Conservation (phyloP, 805 yeast species). For the Candida ascalaphidarum region DNA sequence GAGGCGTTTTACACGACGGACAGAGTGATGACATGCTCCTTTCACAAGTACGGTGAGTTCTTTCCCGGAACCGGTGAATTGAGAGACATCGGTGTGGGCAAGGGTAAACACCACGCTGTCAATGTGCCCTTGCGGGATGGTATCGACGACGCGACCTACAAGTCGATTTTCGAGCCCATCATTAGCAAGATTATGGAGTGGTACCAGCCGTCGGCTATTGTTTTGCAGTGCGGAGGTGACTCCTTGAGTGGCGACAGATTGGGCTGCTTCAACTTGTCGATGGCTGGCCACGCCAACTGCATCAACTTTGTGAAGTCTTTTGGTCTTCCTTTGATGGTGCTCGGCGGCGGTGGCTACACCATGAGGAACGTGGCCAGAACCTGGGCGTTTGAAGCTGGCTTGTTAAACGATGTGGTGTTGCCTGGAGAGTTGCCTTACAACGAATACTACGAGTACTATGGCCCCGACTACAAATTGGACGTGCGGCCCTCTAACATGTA, state of each 20-base stretch:
- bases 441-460: conserved; percentile 94
- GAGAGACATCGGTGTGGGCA: conserved; percentile 76
- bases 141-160: conserved; percentile 83
- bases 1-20: conserved; percentile 95
- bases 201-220: conserved; percentile 94
- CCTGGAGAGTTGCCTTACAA: conserved; percentile 83
- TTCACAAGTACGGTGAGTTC: conserved; percentile 88
- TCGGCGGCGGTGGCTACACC: conserved; percentile 98
- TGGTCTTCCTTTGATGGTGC: conserved; percentile 82
- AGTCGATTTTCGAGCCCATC: conserved; percentile 83
- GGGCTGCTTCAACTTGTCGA: conserved; percentile 91
- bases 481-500: conserved; percentile 95
- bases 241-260: conserved; percentile 91
- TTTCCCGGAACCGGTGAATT: conserved; percentile 92
- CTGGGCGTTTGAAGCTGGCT: conserved; percentile 91
- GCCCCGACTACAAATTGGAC: conserved; percentile 92
- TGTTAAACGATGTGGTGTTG: conserved; percentile 70
- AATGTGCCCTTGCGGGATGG: conserved; percentile 90
- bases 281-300: conserved; percentile 95
- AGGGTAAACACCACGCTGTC: conserved; percentile 75
- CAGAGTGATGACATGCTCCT: conserved; percentile 83
- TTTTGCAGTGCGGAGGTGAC: conserved; percentile 98
- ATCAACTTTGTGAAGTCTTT: conserved; percentile 79
- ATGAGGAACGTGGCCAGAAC: conserved; percentile 94
- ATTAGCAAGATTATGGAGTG: conserved; percentile 68